phyloP scores from a whole-genome alignment of 345 rosid species.

The Cardamine occulta region DNA sequence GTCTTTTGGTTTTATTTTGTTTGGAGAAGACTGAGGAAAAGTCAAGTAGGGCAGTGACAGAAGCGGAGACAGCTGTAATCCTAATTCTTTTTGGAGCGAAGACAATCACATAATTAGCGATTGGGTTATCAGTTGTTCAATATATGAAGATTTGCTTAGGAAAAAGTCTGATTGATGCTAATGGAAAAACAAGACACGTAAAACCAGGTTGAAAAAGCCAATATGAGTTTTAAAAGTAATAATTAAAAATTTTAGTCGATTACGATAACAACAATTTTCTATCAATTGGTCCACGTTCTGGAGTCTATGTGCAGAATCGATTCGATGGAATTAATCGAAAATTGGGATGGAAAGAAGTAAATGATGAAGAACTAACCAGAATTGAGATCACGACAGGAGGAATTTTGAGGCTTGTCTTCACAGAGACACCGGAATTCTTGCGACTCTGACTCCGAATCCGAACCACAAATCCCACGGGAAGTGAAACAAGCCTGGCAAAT shows the following conservation, averaged over 20 bases:
- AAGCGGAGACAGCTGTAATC: no score
- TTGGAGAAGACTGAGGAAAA: background rate
- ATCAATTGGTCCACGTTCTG: constrained; percentile 9
- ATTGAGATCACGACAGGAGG: background rate
- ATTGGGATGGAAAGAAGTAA: background rate
- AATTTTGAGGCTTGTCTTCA: constrained; percentile 18
- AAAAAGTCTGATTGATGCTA: background rate
- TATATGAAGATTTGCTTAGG: background rate
- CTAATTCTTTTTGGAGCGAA: no score
- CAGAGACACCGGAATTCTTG: constrained; percentile 49
- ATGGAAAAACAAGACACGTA: constrained; percentile 16
- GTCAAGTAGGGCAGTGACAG: no score
- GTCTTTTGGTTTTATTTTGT: constrained; percentile 14
- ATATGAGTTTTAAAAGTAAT: background rate
- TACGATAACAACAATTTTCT: background rate
- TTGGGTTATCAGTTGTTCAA: background rate
- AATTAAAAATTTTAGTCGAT: constrained; percentile 20
- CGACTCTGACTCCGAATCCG: background rate
- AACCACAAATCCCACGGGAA: constrained; percentile 58
- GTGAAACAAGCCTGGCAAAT: constrained; percentile 32
- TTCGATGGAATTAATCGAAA: background rate
- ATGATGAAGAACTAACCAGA: constrained; percentile 29
- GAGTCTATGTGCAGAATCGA: background rate
- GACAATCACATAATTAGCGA: no score
- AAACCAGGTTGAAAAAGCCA: constrained; percentile 20